Evolutionary conservation across 2,329 filamentous ascomycete genomes (phyloP).

Genomic region (Claviceps sp.): DNA sequence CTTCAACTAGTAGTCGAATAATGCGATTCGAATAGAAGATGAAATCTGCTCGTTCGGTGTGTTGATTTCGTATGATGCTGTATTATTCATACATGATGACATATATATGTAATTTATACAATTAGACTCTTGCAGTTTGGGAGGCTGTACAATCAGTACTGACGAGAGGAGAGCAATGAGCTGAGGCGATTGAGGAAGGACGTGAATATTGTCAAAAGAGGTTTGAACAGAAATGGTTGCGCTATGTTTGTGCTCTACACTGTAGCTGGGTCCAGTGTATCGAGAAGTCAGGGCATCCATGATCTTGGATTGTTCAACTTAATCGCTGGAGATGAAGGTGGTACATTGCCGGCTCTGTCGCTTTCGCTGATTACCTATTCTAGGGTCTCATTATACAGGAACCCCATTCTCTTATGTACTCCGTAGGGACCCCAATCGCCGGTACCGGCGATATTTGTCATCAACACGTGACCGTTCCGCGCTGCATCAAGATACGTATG

Average conservation of each 20-base stretch:
- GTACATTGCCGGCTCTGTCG: too few relatives aligned
- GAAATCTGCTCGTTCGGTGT: slow-evolving; percentile 86
- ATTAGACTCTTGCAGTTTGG: neutral
- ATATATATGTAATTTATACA: too few relatives aligned
- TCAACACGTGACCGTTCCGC: too few relatives aligned
- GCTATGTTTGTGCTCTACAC: slow-evolving; percentile 64
- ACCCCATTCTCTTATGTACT: too few relatives aligned
- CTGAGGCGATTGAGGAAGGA: slow-evolving; percentile 86
- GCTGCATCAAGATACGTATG: too few relatives aligned
- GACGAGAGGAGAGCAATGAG: slow-evolving; percentile 95
- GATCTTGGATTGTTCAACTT: neutral
- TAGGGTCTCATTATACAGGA: too few relatives aligned
- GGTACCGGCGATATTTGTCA: too few relatives aligned
- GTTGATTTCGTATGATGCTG: slow-evolving; percentile 90
- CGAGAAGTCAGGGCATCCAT: slow-evolving; percentile 28
- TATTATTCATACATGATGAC: neutral
- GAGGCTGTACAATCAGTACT: slow-evolving; percentile 21
- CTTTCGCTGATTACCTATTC: too few relatives aligned
- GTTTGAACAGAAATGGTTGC: slow-evolving; percentile 82
- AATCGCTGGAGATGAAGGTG: too few relatives aligned
- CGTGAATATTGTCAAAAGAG: slow-evolving; percentile 73
- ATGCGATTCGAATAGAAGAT: slow-evolving; percentile 99
- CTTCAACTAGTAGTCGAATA: slow-evolving; percentile 89
- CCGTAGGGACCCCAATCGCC: too few relatives aligned
- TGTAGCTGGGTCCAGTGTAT: slow-evolving; percentile 70